These are phyloP conservation scores for Russula brevipes DNA, from an alignment of 768 basidiomycete species.

Conservation along the genomic window DNA sequence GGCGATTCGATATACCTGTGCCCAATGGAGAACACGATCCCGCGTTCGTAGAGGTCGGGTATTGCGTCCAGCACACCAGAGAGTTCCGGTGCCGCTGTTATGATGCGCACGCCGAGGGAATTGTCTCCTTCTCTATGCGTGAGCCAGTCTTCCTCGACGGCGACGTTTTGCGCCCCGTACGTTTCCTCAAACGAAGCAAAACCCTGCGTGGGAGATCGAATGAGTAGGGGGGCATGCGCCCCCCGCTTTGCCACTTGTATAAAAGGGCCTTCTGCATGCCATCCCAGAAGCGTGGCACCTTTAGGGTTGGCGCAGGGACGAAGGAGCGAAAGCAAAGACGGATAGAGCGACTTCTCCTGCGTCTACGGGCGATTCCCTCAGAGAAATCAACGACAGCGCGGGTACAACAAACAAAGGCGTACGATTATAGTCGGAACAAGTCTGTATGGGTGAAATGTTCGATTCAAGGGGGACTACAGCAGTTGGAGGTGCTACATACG, in stretches of 20 bases:
- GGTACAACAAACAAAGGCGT: slow-evolving; percentile 27
- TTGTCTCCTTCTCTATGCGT: slow-evolving; percentile 37
- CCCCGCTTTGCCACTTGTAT: slow-evolving; percentile 78
- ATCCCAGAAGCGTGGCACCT: slow-evolving; percentile 76
- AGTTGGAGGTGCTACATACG: slow-evolving; percentile 46
- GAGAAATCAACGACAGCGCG: background rate
- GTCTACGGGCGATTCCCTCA: slow-evolving; percentile 44
- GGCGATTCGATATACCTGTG: slow-evolving; percentile 55
- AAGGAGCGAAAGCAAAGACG: slow-evolving; percentile 61
- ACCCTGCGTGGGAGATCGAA: slow-evolving; percentile 57
- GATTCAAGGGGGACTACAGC: slow-evolving; percentile 6
- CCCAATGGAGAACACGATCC: slow-evolving; percentile 79
- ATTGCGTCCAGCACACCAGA: slow-evolving; percentile 75
- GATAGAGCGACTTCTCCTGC: slow-evolving; percentile 70
- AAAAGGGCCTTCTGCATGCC: slow-evolving; percentile 91
- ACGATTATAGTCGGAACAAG: slow-evolving; percentile 52
- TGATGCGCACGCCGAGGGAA: slow-evolving; percentile 59
- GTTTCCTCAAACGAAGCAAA: slow-evolving; percentile 65
- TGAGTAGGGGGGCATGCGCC: slow-evolving; percentile 67
- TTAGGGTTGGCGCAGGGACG: slow-evolving; percentile 57
- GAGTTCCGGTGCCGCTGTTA: slow-evolving; percentile 86
- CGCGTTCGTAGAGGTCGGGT: slow-evolving; percentile 51
- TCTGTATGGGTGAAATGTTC: slow-evolving; percentile 14
- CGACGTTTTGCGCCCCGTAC: slow-evolving; percentile 64
- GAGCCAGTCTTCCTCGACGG: slow-evolving; percentile 61